Base-by-base conservation (phyloP, 371 early-diverging fungal genomes). In the Gilbertella persicaria region DNA sequence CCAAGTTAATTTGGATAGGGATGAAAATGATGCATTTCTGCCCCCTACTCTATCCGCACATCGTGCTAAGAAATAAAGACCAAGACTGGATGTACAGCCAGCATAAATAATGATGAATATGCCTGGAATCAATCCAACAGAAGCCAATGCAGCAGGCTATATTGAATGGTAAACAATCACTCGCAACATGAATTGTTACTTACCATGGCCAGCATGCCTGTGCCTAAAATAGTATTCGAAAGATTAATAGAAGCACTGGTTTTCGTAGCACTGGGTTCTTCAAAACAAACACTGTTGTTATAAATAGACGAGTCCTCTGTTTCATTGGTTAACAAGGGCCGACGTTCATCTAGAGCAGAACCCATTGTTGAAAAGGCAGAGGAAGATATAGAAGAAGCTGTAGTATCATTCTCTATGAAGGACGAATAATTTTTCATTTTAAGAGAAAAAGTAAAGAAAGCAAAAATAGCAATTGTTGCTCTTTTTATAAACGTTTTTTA, bases 121-220 rank as follows among this genome's bases (percentile, higher is more conserved):
- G 17, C 97, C 98, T 0, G 92, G 73, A 9, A 82, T 67, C n/a
- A 97, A 62, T 28, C 98, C 98, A 6, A 93, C 83, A 1, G 89
- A 68, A 2, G 95, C 91, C 20, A 97, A 59, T 8, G 97, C 97
- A 33, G 86, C 79, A 35, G 94, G 91, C 88, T 85, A 55, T 28
- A 45, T 38, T n/a, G 16, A 45, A 24, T 5, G 20, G 36, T 23
- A 7, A 8, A 16, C 9, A 52, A 30, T 17, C 4, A 12, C 24
- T 1, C 8, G 21, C 8, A 33, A 25, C 3, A 46, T 29, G 41
- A 41, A 43, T 10, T 21, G 12, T 24, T 45, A 61, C 72, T 56
- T 83, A 87, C 88, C 98, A 98, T 96, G 29, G 97, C 97, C 29
- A 98, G 80, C 91, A 97, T 92, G 8, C 98, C 98, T n/a, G 93